phyloP scores from a whole-genome alignment of 1,284 basidiomycete species.

The Thelephora terrestris region DNA sequence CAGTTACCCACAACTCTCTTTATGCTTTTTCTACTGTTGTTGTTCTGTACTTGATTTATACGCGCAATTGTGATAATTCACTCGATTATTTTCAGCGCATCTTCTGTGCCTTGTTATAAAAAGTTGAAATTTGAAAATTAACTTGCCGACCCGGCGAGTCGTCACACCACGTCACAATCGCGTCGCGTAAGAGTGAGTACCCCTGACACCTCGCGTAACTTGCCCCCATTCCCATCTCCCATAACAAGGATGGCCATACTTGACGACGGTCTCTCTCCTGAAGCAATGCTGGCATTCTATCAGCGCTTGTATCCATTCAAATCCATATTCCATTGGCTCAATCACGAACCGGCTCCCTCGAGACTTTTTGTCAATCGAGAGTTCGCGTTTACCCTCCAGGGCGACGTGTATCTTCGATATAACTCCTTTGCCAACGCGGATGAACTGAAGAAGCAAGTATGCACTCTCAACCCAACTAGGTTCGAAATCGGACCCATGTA shows the following conservation, averaged over 20 bases:
- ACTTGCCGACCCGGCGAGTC: too few relatives aligned
- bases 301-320: slow-evolving; percentile 90
- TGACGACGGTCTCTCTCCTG: slow-evolving; percentile 17
- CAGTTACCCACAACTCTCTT: too few relatives aligned
- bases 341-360: slow-evolving; percentile 73
- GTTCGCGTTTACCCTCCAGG: slow-evolving; percentile 91
- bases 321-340: slow-evolving; percentile 90
- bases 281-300: slow-evolving; percentile 82
- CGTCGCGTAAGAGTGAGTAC: too few relatives aligned
- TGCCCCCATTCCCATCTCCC: too few relatives aligned
- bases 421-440: slow-evolving; percentile 82
- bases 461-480: slow-evolving; percentile 75
- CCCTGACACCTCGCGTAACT: too few relatives aligned
- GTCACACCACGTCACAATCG: too few relatives aligned
- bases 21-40: too few relatives aligned
- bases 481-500: slow-evolving; percentile 98
- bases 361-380: slow-evolving; percentile 87
- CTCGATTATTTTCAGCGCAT: too few relatives aligned
- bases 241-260: slow-evolving; percentile 1
- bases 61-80: too few relatives aligned
- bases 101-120: too few relatives aligned
- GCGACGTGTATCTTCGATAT: slow-evolving; percentile 92
- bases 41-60: too few relatives aligned
- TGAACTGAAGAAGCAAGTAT: slow-evolving; percentile 88
- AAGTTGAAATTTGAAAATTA: too few relatives aligned